Evolutionary conservation across 2,329 filamentous ascomycete genomes (phyloP).

Genomic region (Venturia carpophila): DNA sequence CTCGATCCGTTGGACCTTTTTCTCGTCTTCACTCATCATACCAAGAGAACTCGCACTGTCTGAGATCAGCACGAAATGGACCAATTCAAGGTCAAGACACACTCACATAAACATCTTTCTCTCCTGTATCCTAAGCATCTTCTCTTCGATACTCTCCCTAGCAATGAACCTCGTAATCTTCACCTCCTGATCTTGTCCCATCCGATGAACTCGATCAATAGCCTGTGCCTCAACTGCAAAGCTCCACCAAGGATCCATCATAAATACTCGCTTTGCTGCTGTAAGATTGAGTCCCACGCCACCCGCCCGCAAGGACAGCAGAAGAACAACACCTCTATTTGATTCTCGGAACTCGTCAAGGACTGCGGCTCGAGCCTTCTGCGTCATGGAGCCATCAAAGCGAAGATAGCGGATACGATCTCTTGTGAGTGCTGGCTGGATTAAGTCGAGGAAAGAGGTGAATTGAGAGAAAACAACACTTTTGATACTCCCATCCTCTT

Average conservation of each 20-base stretch:
- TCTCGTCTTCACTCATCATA: constrained; percentile 92
- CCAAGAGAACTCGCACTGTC: constrained; percentile 83
- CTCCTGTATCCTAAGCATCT: constrained; percentile 90
- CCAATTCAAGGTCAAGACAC: not conserved
- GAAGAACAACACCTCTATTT: constrained; percentile 59
- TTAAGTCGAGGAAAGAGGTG: constrained; percentile 88
- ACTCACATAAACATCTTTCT: constrained; percentile 92
- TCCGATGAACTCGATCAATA: constrained; percentile 93
- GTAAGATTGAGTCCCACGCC: constrained; percentile 93
- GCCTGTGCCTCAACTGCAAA: constrained; percentile 95
- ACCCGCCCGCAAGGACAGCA: constrained; percentile 80
- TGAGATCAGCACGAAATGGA: constrained; percentile 25
- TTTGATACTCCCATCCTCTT: constrained; percentile 62
- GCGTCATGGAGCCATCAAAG: constrained; percentile 82
- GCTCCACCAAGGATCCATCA: constrained; percentile 99
- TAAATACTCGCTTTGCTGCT: constrained; percentile 79
- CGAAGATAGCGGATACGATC: constrained; percentile 73
- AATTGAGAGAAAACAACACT: constrained; percentile 96
- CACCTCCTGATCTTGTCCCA: constrained; percentile 86
- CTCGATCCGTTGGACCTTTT: constrained; percentile 80
- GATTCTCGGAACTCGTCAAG: constrained; percentile 36
- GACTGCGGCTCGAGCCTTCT: constrained; percentile 74
- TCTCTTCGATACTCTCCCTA: constrained; percentile 83
- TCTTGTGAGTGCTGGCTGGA: constrained; percentile 68
- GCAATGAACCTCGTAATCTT: constrained; percentile 83